Conservation (phyloP, 306 rosid genomes). For the Pueraria montana region DNA sequence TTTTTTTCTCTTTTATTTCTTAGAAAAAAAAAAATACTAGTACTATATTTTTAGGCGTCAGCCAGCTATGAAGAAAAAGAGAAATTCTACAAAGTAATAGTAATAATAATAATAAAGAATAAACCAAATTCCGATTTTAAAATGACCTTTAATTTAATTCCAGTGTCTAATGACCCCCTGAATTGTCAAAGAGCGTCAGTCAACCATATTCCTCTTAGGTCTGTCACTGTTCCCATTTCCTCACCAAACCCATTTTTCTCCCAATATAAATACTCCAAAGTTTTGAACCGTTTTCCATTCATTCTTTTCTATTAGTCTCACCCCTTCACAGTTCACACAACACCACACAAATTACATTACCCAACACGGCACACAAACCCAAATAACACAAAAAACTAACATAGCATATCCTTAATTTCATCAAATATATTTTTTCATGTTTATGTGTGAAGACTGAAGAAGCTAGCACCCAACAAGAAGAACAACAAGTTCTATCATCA, state of each 20-base stretch:
- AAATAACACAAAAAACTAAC: neutral
- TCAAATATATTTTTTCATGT: neutral
- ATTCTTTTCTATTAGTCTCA: conserved; percentile 41
- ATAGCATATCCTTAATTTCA: neutral
- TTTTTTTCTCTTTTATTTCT: no score
- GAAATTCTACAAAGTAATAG: conserved; percentile 21
- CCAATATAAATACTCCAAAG: conserved; percentile 67
- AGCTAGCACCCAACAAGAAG: conserved; percentile 1
- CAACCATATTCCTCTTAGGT: conserved; percentile 60
- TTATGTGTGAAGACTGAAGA: conserved; percentile 13
- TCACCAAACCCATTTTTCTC: conserved; percentile 39
- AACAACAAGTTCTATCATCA: neutral
- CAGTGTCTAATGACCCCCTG: conserved; percentile 64
- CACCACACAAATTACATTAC: neutral
- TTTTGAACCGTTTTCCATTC: conserved; percentile 72
- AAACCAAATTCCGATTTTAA: conserved; percentile 54
- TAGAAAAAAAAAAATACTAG: neutral
- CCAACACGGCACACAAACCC: neutral
- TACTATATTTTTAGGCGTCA: neutral
- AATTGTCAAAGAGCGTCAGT: conserved; percentile 77
- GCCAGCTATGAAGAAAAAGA: neutral
- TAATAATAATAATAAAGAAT: conserved; percentile 40
- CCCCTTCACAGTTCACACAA: neutral
- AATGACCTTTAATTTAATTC: conserved; percentile 60
- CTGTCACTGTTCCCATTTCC: conserved; percentile 43